phyloP scores from a whole-genome alignment of 106 monocot genomes.

The Allium cepa region DNA sequence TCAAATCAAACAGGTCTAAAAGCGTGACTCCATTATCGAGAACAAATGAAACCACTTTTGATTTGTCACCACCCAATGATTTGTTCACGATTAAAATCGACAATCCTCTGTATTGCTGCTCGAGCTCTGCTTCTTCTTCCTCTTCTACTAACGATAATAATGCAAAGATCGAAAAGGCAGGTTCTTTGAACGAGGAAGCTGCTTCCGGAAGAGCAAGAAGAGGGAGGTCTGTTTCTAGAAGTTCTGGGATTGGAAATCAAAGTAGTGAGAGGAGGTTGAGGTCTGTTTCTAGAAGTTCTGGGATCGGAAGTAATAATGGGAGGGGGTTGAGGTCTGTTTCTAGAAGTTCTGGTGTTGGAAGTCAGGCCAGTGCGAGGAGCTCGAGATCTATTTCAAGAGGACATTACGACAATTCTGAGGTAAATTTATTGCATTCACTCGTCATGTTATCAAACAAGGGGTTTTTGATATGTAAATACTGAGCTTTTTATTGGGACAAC shows the following conservation, averaged over 20 bases:
- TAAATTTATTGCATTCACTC: background rate
- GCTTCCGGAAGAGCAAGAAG: background rate
- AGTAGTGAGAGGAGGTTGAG: background rate
- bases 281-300: background rate
- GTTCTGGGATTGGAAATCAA: background rate
- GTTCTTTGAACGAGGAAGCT: background rate
- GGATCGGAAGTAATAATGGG: background rate
- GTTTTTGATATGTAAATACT: too few relatives aligned
- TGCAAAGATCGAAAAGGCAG: background rate
- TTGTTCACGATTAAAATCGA: slow-evolving; percentile 5
- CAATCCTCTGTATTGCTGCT: slow-evolving; percentile 3
- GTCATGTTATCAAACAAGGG: too few relatives aligned
- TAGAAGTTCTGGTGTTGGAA: too few relatives aligned
- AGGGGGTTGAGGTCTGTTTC: slow-evolving; percentile 8
- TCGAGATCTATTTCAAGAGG: too few relatives aligned
- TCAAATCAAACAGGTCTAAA: slow-evolving; percentile 3
- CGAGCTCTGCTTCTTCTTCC: slow-evolving; percentile 5
- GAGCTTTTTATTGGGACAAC: too few relatives aligned
- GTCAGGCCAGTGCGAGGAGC: too few relatives aligned
- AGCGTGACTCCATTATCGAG: slow-evolving; percentile 3
- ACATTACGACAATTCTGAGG: slow-evolving; percentile 3
- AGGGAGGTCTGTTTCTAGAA: slow-evolving; percentile 7
- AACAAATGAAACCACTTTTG: background rate
- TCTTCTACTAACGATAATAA: background rate
- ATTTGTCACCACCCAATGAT: background rate